These are phyloP conservation scores for Podochytrium sp. DNA, from an alignment of 192 early-diverging fungal genomes.

Conservation along the genomic window DNA sequence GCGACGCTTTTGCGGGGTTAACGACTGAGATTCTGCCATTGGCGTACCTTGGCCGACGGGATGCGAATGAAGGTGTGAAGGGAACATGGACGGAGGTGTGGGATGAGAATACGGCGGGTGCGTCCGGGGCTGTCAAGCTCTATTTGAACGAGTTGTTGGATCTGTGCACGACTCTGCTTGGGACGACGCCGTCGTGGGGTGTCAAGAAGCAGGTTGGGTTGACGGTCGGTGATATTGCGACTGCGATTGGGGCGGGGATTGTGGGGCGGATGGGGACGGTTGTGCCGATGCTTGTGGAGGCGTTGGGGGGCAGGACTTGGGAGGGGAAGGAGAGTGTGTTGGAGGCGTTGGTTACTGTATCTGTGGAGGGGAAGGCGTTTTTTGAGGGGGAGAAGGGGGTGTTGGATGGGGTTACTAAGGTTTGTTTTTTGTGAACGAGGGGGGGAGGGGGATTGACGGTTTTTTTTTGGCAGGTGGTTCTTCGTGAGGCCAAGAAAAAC, in stretches of 20 bases:
- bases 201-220: conserved; percentile 75
- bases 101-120: conserved; percentile 75
- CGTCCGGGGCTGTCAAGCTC: conserved; percentile 62
- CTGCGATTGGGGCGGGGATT: conserved; percentile 51
- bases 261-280: conserved; percentile 48
- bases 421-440: conserved; percentile 29
- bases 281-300: conserved; percentile 65
- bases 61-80: conserved; percentile 58
- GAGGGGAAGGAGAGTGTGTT: conserved; percentile 80
- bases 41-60: conserved; percentile 71
- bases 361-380: conserved; percentile 58
- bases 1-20: conserved; percentile 58
- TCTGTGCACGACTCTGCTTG: conserved; percentile 55
- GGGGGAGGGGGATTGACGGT: conserved; percentile 9
- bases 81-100: conserved; percentile 73
- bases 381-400: conserved; percentile 47
- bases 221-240: conserved; percentile 66
- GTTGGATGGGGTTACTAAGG: conserved; percentile 32
- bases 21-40: conserved; percentile 69
- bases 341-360: conserved; percentile 59
- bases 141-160: conserved; percentile 68
- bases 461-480: conserved; percentile 54
- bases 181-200: conserved; percentile 70
- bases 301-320: conserved; percentile 75
- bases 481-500: conserved; percentile 77